phyloP scores from a whole-genome alignment of 495 filamentous ascomycete species.

The Penicillium paxilli region DNA sequence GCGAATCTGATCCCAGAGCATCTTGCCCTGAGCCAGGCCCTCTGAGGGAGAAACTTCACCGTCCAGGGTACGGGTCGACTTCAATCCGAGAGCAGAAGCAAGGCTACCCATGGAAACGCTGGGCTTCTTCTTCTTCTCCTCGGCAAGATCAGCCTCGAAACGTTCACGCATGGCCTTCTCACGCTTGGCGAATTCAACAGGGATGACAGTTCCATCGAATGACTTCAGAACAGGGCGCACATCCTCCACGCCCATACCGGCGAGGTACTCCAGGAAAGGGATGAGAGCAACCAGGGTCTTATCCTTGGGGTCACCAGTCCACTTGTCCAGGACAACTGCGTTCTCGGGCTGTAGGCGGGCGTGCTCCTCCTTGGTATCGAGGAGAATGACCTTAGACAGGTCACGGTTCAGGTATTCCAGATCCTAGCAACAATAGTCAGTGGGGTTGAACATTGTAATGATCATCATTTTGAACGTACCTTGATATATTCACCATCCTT shows the following conservation, averaged over 20 bases:
- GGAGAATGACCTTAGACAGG: slow-evolving; percentile 87
- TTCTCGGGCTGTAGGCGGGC: slow-evolving; percentile 88
- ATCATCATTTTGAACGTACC: slow-evolving; percentile 49
- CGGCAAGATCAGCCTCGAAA: slow-evolving; percentile 74
- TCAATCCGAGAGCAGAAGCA: slow-evolving; percentile 71
- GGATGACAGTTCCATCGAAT: slow-evolving; percentile 83
- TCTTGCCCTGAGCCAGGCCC: slow-evolving; percentile 85
- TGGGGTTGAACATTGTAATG: neutral
- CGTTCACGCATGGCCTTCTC: slow-evolving; percentile 79
- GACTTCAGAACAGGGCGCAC: slow-evolving; percentile 82
- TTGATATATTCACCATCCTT: slow-evolving; percentile 95
- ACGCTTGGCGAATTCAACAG: slow-evolving; percentile 83
- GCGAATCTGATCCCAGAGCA: slow-evolving; percentile 87
- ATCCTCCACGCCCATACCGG: slow-evolving; percentile 86
- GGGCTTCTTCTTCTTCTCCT: slow-evolving; percentile 64
- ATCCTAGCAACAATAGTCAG: slow-evolving; percentile 56
- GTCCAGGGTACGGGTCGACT: slow-evolving; percentile 54
- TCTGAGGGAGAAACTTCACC: slow-evolving; percentile 70
- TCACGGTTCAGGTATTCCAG: slow-evolving; percentile 94
- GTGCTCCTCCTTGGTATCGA: slow-evolving; percentile 82
- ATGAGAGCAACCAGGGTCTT: slow-evolving; percentile 83
- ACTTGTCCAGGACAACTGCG: slow-evolving; percentile 85
- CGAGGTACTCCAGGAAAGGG: slow-evolving; percentile 94
- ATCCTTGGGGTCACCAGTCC: slow-evolving; percentile 81
- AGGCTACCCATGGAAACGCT: slow-evolving; percentile 60